Conservation (phyloP, 2,329 filamentous ascomycete genomes). For the Paraconiothyrium brasiliense region DNA sequence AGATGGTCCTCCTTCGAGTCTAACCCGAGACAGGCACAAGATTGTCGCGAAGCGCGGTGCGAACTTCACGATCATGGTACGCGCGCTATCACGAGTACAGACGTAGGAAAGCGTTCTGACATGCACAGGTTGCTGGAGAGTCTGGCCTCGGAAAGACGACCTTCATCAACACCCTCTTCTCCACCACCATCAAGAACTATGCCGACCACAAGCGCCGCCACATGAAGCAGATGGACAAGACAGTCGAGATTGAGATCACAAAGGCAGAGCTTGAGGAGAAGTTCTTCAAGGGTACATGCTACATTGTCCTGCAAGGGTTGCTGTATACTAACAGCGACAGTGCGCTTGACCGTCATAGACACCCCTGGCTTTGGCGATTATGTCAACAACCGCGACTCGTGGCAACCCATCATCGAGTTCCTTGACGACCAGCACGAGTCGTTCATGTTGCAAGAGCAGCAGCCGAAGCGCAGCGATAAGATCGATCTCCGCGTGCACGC, state of each 20-base stretch:
- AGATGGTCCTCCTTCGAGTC: slow-evolving; percentile 30
- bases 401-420: slow-evolving; percentile 99
- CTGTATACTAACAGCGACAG: slow-evolving; percentile 60
- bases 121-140: slow-evolving; percentile 87
- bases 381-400: slow-evolving; percentile 99
- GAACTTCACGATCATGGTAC: slow-evolving; percentile 98
- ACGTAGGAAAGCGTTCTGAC: slow-evolving; percentile 33
- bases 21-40: slow-evolving; percentile 66
- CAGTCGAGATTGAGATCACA: slow-evolving; percentile 99
- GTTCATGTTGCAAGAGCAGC: slow-evolving; percentile 99
- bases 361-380: slow-evolving; percentile 99
- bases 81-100: slow-evolving; percentile 29
- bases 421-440: slow-evolving; percentile 99
- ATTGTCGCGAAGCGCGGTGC: slow-evolving; percentile 87
- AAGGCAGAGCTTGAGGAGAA: slow-evolving; percentile 99
- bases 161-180: slow-evolving; percentile 99
- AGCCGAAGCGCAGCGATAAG: slow-evolving; percentile 97
- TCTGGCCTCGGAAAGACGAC: slow-evolving; percentile 99
- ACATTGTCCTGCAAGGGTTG: neutral
- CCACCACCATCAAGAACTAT: slow-evolving; percentile 99
- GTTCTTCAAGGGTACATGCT: slow-evolving; percentile 92
- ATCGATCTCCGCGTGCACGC: slow-evolving; percentile 99
- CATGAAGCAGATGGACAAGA: slow-evolving; percentile 99
- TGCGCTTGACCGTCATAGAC: slow-evolving; percentile 98
- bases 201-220: slow-evolving; percentile 99